Percentiles rank a stretch among this genome's conserved stretches.
These are phyloP conservation scores for Excoecaria agallocha DNA, from an alignment of 345 rosid genomes.

Conservation along the genomic window DNA sequence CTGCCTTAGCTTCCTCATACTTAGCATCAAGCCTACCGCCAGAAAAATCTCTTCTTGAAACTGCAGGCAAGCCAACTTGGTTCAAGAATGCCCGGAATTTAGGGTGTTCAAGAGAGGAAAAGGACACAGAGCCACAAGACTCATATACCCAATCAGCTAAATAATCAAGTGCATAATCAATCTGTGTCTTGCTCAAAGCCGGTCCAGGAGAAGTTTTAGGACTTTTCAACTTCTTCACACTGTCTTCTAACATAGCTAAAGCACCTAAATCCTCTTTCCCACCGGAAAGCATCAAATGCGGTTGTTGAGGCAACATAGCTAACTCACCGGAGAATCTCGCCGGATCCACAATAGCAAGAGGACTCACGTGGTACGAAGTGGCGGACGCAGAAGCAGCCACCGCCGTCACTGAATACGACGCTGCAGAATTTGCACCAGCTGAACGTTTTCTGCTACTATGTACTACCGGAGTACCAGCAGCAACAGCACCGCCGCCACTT, in stretches of 20 bases:
- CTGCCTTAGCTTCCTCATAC: constrained; percentile 75
- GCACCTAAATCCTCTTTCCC: constrained; percentile 93
- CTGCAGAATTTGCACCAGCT: constrained; percentile 25
- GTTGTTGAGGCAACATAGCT: constrained; percentile 49
- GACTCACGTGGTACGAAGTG: constrained; percentile 35
- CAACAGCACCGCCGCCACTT: not conserved
- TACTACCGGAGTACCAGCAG: constrained; percentile 15
- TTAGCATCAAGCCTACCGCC: constrained; percentile 65
- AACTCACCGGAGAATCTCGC: constrained; percentile 58
- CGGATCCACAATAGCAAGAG: constrained; percentile 76
- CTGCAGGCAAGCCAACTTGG: constrained; percentile 84
- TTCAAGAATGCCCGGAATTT: constrained; percentile 80
- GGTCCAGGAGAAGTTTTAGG: constrained; percentile 78
- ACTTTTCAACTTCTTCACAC: constrained; percentile 92
- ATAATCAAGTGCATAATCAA: constrained; percentile 70
- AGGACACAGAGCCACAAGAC: constrained; percentile 90
- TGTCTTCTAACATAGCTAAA: constrained; percentile 90
- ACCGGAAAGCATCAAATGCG: constrained; percentile 84
- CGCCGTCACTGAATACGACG: constrained; percentile 22
- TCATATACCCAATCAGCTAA: constrained; percentile 95
- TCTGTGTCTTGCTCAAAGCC: constrained; percentile 72
- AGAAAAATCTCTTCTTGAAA: constrained; percentile 67
- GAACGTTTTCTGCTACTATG: constrained; percentile 59
- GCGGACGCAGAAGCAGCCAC: constrained; percentile 5
- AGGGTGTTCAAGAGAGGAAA: constrained; percentile 90